Evolutionary conservation across 2,329 filamentous ascomycete genomes (phyloP).

Genomic region (Trichoderma atrobrunneum): DNA sequence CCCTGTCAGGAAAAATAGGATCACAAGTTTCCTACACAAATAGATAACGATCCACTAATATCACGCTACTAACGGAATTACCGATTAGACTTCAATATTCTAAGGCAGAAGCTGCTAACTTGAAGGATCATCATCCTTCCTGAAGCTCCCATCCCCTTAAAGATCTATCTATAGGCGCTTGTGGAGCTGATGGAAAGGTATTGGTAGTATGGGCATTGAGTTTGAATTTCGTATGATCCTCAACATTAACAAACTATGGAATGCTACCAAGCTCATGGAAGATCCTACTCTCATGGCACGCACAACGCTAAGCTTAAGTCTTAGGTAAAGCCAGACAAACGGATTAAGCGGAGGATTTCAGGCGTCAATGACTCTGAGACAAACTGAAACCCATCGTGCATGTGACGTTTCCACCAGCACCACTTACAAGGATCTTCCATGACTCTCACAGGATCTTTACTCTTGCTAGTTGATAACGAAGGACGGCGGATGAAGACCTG

Average conservation of each 20-base stretch:
- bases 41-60: neutral
- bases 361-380: neutral
- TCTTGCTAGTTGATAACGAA: neutral
- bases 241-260: neutral
- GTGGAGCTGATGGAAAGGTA: neutral
- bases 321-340: neutral
- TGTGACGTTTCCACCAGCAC: neutral
- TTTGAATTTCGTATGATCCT: neutral
- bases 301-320: neutral
- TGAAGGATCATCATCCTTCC: neutral
- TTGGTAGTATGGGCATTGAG: neutral
- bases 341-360: neutral
- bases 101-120: neutral
- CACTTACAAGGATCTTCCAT: neutral
- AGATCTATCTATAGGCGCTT: neutral
- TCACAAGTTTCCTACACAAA: neutral
- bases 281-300: neutral
- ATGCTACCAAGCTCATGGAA: neutral
- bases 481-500: neutral
- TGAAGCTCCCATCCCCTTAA: neutral
- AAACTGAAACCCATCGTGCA: neutral
- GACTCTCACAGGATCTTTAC: neutral
- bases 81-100: neutral
- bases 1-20: neutral
- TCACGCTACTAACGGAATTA: neutral